Conservation (phyloP, 495 filamentous ascomycete species). For the Talaromyces trachyspermus region DNA sequence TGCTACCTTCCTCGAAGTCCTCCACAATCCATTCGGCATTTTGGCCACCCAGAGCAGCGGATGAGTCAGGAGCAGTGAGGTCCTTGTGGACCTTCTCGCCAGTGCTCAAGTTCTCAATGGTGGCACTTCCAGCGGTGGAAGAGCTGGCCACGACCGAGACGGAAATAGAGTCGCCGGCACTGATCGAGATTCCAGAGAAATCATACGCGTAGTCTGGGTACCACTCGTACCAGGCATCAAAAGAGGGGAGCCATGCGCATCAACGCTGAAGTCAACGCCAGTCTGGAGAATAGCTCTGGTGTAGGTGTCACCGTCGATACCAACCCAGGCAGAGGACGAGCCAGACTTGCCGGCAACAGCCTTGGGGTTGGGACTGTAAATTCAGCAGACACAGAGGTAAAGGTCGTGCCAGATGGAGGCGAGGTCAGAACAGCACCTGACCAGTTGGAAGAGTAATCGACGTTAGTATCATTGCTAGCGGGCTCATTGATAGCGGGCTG, state of each 20-base stretch:
- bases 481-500: conserved; percentile 19
- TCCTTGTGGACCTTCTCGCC: conserved; percentile 47
- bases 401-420: conserved; percentile 30
- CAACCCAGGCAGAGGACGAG: conserved; percentile 54
- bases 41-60: conserved; percentile 30
- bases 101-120: conserved; percentile 47
- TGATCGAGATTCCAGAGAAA: conserved; percentile 43
- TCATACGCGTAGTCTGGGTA: conserved; percentile 50
- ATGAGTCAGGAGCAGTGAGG: conserved; percentile 32
- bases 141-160: conserved; percentile 43
- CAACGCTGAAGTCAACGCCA: conserved; percentile 51
- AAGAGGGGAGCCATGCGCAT: conserved; percentile 25
- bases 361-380: conserved; percentile 51
- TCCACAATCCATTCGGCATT: conserved; percentile 65
- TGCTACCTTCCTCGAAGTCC: conserved; percentile 44
- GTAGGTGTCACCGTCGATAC: conserved; percentile 56
- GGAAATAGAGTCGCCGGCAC: conserved; percentile 49
- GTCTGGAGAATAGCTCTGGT: conserved; percentile 51
- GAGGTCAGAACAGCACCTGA: conserved; percentile 47
- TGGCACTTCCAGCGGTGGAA: conserved; percentile 41
- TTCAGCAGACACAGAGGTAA: conserved; percentile 45
- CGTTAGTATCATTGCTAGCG: conserved; percentile 21
- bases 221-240: conserved; percentile 61
- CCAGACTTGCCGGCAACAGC: conserved; percentile 24
- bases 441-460: conserved; percentile 52